Evolutionary conservation across 208 protist genomes (phyloP).

Genomic region (Zelonia costaricensis): DNA sequence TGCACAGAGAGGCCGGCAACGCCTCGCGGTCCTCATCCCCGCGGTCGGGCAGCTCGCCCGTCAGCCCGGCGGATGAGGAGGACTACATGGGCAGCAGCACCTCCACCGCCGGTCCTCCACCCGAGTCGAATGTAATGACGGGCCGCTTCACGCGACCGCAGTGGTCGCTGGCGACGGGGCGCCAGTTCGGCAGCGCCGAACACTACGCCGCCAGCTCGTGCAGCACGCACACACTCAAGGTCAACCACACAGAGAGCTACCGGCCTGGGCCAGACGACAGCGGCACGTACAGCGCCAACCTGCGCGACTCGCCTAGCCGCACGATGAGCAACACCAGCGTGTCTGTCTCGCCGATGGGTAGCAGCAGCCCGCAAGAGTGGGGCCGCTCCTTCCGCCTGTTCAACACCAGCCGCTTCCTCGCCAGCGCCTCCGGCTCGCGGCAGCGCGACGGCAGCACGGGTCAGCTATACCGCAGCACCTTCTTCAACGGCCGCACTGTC

Average conservation of each 20-base stretch:
- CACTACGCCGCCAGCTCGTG: constrained; percentile 23
- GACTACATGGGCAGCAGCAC: constrained; percentile 73
- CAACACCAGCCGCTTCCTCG: constrained; percentile 46
- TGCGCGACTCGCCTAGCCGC: constrained; percentile 33
- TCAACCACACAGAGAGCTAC: constrained; percentile 44
- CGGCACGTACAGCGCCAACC: constrained; percentile 22
- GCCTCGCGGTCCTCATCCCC: constrained; percentile 13
- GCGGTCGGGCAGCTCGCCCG: constrained; percentile 19
- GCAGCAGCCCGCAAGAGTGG: constrained; percentile 59
- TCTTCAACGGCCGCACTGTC: constrained; percentile 14
- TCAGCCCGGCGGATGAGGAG: constrained; percentile 35
- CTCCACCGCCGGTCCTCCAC: constrained; percentile 78
- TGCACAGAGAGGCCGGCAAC: constrained; percentile 12
- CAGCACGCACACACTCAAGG: constrained; percentile 30
- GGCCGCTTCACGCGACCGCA: constrained; percentile 48
- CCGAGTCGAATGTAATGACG: constrained; percentile 50
- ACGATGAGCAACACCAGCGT: constrained; percentile 64
- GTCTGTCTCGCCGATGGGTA: constrained; percentile 60
- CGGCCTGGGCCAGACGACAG: constrained; percentile 20
- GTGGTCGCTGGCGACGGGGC: constrained; percentile 35
- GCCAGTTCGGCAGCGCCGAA: constrained; percentile 17
- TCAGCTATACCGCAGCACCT: constrained; percentile 35
- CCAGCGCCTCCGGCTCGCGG: constrained; percentile 23
- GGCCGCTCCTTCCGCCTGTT: constrained; percentile 79
- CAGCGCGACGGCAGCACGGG: constrained; percentile 31